Conservation (phyloP, 2,329 filamentous ascomycete species). For the Penicillium sp. region DNA sequence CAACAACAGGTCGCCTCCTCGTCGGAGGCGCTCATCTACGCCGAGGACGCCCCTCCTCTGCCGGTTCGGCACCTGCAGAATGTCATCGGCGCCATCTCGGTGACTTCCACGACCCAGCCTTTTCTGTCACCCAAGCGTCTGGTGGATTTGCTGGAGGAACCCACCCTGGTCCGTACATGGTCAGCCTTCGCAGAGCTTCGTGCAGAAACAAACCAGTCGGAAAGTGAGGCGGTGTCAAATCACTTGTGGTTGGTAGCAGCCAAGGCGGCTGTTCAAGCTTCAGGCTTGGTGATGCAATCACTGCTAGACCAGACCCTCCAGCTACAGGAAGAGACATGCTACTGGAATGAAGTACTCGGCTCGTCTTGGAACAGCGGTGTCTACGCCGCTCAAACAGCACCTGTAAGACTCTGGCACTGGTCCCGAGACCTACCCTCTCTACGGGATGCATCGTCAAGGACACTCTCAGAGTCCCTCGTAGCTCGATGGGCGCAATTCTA, state of each 20-base stretch:
- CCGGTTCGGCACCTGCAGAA: slow-evolving; percentile 52
- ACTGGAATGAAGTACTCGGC: slow-evolving; percentile 84
- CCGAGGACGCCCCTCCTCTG: slow-evolving; percentile 19
- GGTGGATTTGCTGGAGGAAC: slow-evolving; percentile 50
- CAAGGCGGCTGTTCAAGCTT: slow-evolving; percentile 87
- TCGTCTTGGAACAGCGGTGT: slow-evolving; percentile 73
- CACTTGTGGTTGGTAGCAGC: slow-evolving; percentile 85
- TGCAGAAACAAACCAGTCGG: neutral
- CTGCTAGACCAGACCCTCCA: slow-evolving; percentile 78
- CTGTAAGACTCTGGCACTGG: slow-evolving; percentile 67
- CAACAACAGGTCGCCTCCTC: slow-evolving; percentile 38
- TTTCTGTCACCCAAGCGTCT: slow-evolving; percentile 58
- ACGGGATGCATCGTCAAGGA: slow-evolving; percentile 6
- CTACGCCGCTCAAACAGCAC: slow-evolving; percentile 82
- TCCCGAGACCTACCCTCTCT: slow-evolving; percentile 57
- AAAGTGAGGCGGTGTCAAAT: slow-evolving; percentile 60
- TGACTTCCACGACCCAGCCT: slow-evolving; percentile 58
- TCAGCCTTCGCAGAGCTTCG: slow-evolving; percentile 13
- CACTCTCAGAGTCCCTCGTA: slow-evolving; percentile 26
- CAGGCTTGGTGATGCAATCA: slow-evolving; percentile 70
- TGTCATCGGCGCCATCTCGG: slow-evolving; percentile 65
- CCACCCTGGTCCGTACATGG: slow-evolving; percentile 35
- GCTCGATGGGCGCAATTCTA: slow-evolving; percentile 63
- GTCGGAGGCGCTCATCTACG: slow-evolving; percentile 7
- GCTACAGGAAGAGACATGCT: slow-evolving; percentile 82